phyloP scores from a whole-genome alignment of 345 rosid genomes.

The Balakata baccata region DNA sequence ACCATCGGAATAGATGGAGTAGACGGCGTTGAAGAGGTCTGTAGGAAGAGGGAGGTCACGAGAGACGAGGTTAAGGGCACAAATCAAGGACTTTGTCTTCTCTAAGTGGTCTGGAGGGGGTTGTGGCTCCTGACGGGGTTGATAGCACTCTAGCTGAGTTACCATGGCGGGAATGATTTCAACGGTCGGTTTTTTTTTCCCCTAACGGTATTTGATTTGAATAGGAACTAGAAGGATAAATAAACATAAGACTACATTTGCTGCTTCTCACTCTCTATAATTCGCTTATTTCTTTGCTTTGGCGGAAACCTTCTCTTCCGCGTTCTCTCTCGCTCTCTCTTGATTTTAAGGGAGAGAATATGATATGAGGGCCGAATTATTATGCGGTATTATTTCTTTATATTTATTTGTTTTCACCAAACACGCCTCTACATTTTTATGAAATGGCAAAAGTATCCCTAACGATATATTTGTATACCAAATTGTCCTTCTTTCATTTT shows the following conservation, averaged over 20 bases:
- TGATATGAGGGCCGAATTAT: background rate
- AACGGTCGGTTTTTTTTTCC: slow-evolving; percentile 20
- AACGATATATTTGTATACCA: background rate
- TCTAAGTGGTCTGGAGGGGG: slow-evolving; percentile 36
- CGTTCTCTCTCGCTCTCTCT: slow-evolving; percentile 5
- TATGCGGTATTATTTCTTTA: background rate
- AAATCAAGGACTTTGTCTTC: slow-evolving; percentile 70
- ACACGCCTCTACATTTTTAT: background rate
- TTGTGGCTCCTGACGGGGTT: background rate
- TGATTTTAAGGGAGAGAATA: background rate
- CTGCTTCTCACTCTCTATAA: background rate
- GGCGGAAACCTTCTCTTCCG: slow-evolving; percentile 11
- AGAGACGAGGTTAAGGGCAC: slow-evolving; percentile 79
- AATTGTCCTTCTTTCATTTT: too few relatives aligned
- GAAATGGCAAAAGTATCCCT: background rate
- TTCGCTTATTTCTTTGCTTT: slow-evolving; percentile 11
- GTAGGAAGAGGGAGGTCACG: slow-evolving; percentile 89
- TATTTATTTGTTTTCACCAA: background rate
- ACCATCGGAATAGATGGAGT: slow-evolving; percentile 56
- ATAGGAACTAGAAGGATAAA: slow-evolving; percentile 3
- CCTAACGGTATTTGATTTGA: slow-evolving; percentile 23
- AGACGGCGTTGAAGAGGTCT: slow-evolving; percentile 57
- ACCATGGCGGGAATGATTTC: slow-evolving; percentile 67
- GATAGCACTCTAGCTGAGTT: slow-evolving; percentile 54
- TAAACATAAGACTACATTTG: background rate